Evolutionary conservation across 1,284 basidiomycete genomes (phyloP).

Genomic region (Nidula niveotomentosa): DNA sequence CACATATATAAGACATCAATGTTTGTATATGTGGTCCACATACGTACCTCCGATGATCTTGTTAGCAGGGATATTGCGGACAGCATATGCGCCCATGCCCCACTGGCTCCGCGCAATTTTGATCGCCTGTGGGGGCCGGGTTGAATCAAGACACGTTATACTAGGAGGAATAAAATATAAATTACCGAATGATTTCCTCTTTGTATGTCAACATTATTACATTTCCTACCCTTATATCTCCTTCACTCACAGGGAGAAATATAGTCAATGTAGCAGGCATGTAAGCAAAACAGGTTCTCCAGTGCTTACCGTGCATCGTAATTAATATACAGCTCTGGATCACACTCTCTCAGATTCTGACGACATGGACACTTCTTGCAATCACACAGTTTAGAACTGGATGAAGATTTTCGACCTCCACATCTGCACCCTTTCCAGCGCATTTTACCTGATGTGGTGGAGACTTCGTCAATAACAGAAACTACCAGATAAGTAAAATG

Average conservation of each 20-base stretch:
- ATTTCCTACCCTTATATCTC: background rate
- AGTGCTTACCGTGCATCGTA: constrained; percentile 35
- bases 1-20: background rate
- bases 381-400: constrained; percentile 9
- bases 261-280: background rate
- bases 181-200: background rate
- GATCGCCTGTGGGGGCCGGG: background rate
- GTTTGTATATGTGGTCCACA: background rate
- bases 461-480: background rate
- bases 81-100: background rate
- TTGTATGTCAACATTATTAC: background rate
- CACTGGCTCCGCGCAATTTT: background rate
- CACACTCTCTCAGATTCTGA: constrained; percentile 45
- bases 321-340: constrained; percentile 44
- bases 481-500: constrained; percentile 3
- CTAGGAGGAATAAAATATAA: background rate
- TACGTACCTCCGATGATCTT: background rate
- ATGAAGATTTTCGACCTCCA: background rate
- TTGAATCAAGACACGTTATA: background rate
- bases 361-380: constrained; percentile 44
- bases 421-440: background rate
- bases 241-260: background rate
- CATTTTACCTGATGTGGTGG: background rate
- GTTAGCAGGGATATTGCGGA: background rate
- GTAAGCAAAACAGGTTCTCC: constrained; percentile 1